phyloP scores from a whole-genome alignment of 2,329 filamentous ascomycete genomes.

The Aspergillus udagawae region DNA sequence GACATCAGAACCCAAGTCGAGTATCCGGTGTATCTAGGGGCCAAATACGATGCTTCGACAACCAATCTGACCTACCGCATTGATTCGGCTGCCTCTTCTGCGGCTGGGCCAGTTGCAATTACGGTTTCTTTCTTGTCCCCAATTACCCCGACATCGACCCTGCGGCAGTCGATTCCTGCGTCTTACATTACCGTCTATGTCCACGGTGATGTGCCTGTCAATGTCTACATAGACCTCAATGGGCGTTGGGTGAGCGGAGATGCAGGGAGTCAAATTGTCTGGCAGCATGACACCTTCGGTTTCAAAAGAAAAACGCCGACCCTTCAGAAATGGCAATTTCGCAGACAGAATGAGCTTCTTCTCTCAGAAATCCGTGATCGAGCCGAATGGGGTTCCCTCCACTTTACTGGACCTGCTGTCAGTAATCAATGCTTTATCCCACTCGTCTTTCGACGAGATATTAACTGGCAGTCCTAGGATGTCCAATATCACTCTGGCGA shows the following conservation, averaged over 20 bases:
- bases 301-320: constrained; percentile 35
- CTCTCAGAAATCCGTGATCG: constrained; percentile 71
- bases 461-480: constrained; percentile 36
- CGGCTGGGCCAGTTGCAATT: constrained; percentile 46
- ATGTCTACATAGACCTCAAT: constrained; percentile 63
- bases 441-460: not conserved
- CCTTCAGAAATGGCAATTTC: constrained; percentile 43
- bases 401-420: constrained; percentile 67
- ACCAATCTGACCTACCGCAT: constrained; percentile 66
- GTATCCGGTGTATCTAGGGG: constrained; percentile 56
- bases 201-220: constrained; percentile 61
- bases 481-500: constrained; percentile 68
- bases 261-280: constrained; percentile 63
- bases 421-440: constrained; percentile 8
- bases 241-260: constrained; percentile 81
- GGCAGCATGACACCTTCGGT: constrained; percentile 56
- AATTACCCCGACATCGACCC: constrained; percentile 74
- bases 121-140: constrained; percentile 67
- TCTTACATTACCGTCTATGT: constrained; percentile 71
- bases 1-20: constrained; percentile 52
- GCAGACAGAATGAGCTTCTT: constrained; percentile 54
- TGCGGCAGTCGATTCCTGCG: constrained; percentile 77
- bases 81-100: constrained; percentile 37
- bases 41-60: constrained; percentile 65
- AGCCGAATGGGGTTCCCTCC: constrained; percentile 77